Percentiles rank a stretch among this genome's conserved stretches.
phyloP scores from a whole-genome alignment of 148 eudicot species.

The Vaccinium macrocarpon region DNA sequence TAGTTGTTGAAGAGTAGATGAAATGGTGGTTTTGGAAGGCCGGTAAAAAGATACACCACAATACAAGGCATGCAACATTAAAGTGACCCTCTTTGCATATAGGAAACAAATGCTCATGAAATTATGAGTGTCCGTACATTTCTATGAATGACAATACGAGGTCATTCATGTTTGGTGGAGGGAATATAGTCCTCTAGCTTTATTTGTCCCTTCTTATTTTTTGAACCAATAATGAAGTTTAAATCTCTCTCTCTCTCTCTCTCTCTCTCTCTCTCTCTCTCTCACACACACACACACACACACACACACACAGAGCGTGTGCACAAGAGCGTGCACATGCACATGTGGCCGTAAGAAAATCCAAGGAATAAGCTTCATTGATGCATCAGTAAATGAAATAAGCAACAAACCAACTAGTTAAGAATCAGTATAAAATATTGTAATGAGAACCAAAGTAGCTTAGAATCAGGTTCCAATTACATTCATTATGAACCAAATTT shows the following conservation, averaged over 20 bases:
- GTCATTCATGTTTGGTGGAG: constrained; percentile 14
- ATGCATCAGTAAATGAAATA: constrained; percentile 7
- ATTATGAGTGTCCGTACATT: constrained; percentile 12
- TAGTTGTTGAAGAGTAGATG: constrained; percentile 33
- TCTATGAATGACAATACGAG: constrained; percentile 15
- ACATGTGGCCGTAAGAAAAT: constrained; percentile 5
- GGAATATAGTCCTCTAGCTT: neutral
- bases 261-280: neutral
- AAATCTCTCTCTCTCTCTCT: neutral
- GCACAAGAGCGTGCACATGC: neutral
- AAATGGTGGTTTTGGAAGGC: constrained; percentile 19
- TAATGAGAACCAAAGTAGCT: neutral
- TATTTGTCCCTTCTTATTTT: constrained; percentile 17
- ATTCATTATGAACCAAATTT: neutral
- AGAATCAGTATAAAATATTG: neutral
- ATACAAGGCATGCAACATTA: neutral
- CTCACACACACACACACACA: no score
- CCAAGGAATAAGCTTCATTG: neutral
- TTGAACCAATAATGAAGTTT: neutral
- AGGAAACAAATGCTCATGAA: constrained; percentile 11
- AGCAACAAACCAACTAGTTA: neutral
- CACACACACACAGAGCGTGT: no score
- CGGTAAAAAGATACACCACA: constrained; percentile 13
- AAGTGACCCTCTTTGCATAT: neutral
- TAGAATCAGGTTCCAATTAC: neutral